phyloP scores from a whole-genome alignment of 1,284 basidiomycete species.

The Tilletia indica region DNA sequence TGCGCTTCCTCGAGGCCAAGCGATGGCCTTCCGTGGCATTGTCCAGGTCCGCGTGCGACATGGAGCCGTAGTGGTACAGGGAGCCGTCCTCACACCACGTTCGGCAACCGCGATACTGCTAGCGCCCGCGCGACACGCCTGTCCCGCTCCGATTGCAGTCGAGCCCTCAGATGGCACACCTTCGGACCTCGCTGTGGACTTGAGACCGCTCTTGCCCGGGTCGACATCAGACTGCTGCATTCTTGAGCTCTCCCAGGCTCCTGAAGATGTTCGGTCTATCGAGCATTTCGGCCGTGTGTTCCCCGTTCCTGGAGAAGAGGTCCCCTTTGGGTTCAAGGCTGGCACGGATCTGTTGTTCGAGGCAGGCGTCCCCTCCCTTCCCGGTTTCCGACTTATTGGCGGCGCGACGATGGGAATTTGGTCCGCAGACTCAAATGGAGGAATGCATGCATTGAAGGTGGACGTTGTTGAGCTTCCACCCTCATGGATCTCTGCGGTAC shows the following conservation, averaged over 20 bases:
- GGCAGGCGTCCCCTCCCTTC: not conserved
- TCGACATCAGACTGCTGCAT: not conserved
- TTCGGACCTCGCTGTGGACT: not conserved
- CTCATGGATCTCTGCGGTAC: not conserved
- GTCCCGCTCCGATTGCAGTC: slow-evolving; percentile 5
- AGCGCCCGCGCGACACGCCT: not conserved
- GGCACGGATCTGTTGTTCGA: not conserved
- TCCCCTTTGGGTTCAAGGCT: slow-evolving; percentile 1
- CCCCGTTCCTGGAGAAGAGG: not conserved
- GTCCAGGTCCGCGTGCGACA: not conserved
- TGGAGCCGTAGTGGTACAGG: slow-evolving; percentile 2
- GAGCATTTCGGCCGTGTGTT: not conserved
- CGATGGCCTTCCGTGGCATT: not conserved
- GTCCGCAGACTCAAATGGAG: no score
- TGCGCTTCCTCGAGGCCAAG: not conserved
- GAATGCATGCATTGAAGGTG: no score
- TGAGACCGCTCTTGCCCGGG: not conserved
- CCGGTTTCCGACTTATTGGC: slow-evolving; percentile 6
- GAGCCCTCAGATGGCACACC: not conserved
- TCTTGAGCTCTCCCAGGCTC: not conserved
- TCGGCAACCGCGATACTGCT: not conserved
- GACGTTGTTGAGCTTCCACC: not conserved
- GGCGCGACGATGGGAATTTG: no score
- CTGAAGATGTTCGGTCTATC: not conserved
- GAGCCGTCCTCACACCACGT: not conserved